Conservation (phyloP, 2,329 filamentous ascomycete species). For the Aureobasidium sp. region DNA sequence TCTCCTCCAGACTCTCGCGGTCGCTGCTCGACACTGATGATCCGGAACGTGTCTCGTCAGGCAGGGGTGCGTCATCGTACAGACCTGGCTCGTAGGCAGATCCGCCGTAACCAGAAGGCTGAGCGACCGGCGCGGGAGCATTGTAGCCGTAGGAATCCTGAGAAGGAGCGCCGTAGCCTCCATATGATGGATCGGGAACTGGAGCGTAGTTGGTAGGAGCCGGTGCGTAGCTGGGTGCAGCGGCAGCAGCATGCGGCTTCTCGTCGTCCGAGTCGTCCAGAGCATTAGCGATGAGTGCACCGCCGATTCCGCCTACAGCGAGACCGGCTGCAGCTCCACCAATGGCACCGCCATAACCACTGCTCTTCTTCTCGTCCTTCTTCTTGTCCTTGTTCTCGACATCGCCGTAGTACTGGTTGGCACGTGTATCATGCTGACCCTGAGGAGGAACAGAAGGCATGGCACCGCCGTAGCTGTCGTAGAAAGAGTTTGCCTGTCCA, state of each 20-base stretch:
- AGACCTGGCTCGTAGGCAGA: slow-evolving; percentile 11
- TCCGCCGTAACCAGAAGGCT: slow-evolving; percentile 4
- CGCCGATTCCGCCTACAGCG: slow-evolving; percentile 48
- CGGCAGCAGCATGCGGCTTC: slow-evolving; percentile 14
- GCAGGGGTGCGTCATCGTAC: slow-evolving; percentile 10
- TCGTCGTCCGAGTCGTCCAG: slow-evolving; percentile 32
- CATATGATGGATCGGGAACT: not conserved
- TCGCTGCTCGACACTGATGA: slow-evolving; percentile 35
- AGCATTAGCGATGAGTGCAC: slow-evolving; percentile 49
- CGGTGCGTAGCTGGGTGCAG: not conserved
- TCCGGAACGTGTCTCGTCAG: slow-evolving; percentile 7
- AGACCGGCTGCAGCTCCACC: slow-evolving; percentile 51
- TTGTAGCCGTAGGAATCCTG: slow-evolving; percentile 13
- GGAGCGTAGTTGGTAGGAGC: slow-evolving; percentile 4
- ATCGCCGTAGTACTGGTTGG: slow-evolving; percentile 16
- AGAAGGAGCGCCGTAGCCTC: not conserved
- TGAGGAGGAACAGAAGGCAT: slow-evolving; percentile 15
- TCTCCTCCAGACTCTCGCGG: slow-evolving; percentile 40
- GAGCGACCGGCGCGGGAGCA: slow-evolving; percentile 16
- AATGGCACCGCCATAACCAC: slow-evolving; percentile 31
- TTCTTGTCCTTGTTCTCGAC: slow-evolving; percentile 20
- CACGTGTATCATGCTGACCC: slow-evolving; percentile 17
- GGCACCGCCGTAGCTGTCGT: slow-evolving; percentile 9
- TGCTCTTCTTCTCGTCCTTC: slow-evolving; percentile 37
- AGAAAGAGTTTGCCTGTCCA: slow-evolving; percentile 4